phyloP scores from a whole-genome alignment of 2,329 filamentous ascomycete genomes.

The Botrytis hyacinthi region DNA sequence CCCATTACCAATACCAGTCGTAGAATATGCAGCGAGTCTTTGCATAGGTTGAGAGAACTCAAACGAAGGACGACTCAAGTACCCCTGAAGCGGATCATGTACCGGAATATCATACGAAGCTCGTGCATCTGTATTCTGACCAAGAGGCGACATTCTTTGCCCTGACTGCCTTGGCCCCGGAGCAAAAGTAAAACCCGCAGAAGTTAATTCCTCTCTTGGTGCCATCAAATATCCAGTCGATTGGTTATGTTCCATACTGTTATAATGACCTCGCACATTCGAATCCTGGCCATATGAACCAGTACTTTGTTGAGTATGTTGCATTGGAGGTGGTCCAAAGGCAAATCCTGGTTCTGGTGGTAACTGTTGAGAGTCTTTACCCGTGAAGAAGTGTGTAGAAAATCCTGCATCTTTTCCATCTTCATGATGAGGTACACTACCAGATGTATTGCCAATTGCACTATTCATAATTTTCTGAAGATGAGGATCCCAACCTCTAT shows the following conservation, averaged over 20 bases:
- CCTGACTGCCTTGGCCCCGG: neutral
- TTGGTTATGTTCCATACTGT: neutral
- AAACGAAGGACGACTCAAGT: slow-evolving; percentile 8
- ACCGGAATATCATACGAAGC: neutral
- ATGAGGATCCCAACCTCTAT: slow-evolving; percentile 27
- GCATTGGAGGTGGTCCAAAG: slow-evolving; percentile 11
- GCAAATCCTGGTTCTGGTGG: neutral
- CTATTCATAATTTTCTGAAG: slow-evolving; percentile 31
- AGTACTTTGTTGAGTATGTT: neutral
- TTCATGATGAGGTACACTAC: neutral
- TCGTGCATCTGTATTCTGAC: neutral
- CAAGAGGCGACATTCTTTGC: neutral
- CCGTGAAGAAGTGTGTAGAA: neutral
- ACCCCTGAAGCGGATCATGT: neutral
- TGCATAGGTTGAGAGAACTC: neutral
- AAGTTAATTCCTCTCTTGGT: neutral
- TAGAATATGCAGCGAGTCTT: neutral
- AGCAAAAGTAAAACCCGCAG: slow-evolving; percentile 1
- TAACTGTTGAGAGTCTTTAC: neutral
- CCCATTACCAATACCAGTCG: neutral
- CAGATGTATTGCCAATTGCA: slow-evolving; percentile 18
- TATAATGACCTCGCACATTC: neutral
- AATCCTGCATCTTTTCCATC: neutral
- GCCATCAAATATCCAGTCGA: slow-evolving; percentile 2
- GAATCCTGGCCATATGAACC: neutral